phyloP scores from a whole-genome alignment of 768 basidiomycete genomes.

The Mycena galopus region DNA sequence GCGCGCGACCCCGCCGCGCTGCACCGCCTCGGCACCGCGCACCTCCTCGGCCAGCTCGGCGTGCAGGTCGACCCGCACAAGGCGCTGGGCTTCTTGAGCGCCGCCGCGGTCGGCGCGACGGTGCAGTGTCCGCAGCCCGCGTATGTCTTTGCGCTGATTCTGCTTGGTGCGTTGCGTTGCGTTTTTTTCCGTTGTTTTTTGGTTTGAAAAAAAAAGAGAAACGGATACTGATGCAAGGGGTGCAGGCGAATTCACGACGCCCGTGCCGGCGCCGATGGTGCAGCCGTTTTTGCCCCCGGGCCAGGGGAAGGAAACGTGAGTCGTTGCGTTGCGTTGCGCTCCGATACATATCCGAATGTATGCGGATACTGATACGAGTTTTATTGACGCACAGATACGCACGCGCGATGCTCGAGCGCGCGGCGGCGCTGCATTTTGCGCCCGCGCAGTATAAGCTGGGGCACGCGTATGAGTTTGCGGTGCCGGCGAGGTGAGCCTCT shows the following conservation, averaged over 20 bases:
- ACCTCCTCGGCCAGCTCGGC: conserved; percentile 89
- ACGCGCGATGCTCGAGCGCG: conserved; percentile 81
- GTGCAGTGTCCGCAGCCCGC: conserved; percentile 89
- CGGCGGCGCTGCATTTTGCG: conserved; percentile 87
- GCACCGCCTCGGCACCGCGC: conserved; percentile 89
- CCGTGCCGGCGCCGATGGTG: conserved; percentile 44
- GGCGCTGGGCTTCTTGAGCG: conserved; percentile 73
- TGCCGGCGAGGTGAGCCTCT: conserved; percentile 59
- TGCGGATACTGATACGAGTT: too few species aligned
- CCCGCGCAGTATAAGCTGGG: conserved; percentile 95
- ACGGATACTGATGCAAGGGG: not conserved
- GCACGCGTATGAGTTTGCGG: conserved; percentile 92
- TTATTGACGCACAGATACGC: conserved; percentile 70
- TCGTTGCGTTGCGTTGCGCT: conserved; percentile 51
- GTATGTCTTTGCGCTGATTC: conserved; percentile 89
- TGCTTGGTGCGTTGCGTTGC: conserved; percentile 64
- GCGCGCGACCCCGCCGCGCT: conserved; percentile 59
- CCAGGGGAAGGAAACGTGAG: conserved; percentile 54
- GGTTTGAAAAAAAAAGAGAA: not conserved
- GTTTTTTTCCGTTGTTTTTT: not conserved
- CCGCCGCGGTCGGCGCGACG: conserved; percentile 81
- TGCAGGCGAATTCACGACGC: not conserved
- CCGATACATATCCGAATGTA: too few species aligned
- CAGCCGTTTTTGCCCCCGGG: conserved; percentile 66
- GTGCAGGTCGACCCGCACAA: conserved; percentile 58